Conservation (phyloP, 2,329 filamentous ascomycete genomes). For the Tetracladium maxilliforme region DNA sequence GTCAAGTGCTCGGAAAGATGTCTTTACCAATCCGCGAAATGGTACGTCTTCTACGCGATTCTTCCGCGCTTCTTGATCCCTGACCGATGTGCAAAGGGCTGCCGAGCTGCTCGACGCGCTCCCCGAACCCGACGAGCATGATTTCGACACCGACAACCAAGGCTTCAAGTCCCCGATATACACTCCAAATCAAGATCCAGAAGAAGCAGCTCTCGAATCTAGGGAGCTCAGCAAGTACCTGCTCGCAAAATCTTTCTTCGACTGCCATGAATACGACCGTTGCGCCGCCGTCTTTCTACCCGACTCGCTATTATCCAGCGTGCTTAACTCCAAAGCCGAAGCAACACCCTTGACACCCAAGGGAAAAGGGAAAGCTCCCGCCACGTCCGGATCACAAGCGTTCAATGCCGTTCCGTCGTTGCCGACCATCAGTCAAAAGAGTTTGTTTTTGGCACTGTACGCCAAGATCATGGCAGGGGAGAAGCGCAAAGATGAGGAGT, state of each 20-base stretch:
- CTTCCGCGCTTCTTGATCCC: slow-evolving; percentile 1
- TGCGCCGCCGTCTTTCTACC: slow-evolving; percentile 82
- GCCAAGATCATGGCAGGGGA: slow-evolving; percentile 88
- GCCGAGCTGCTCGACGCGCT: slow-evolving; percentile 86
- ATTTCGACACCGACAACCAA: slow-evolving; percentile 35
- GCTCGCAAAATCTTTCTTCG: slow-evolving; percentile 85
- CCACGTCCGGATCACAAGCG: slow-evolving; percentile 5
- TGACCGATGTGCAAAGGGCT: too few relatives aligned
- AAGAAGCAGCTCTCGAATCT: slow-evolving; percentile 62
- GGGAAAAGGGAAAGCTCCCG: slow-evolving; percentile 46
- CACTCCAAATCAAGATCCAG: slow-evolving; percentile 47
- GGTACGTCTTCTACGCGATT: slow-evolving; percentile 33
- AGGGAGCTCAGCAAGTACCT: slow-evolving; percentile 73
- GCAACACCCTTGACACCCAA: slow-evolving; percentile 27
- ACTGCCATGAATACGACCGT: slow-evolving; percentile 88
- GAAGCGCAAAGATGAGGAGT: slow-evolving; percentile 91
- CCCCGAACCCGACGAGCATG: slow-evolving; percentile 32
- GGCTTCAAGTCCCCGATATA: too few relatives aligned
- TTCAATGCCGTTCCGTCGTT: slow-evolving; percentile 13
- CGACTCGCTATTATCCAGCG: slow-evolving; percentile 57
- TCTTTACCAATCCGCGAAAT: slow-evolving; percentile 93
- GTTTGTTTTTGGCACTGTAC: slow-evolving; percentile 82
- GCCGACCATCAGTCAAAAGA: slow-evolving; percentile 68
- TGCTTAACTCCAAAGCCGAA: slow-evolving; percentile 31
- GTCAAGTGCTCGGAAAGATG: slow-evolving; percentile 89